A percentile compares a stretch with the other conserved stretches of the same genome.
Conservation (phyloP, 805 yeast species). For the Blastobotrys chiropterorum region DNA sequence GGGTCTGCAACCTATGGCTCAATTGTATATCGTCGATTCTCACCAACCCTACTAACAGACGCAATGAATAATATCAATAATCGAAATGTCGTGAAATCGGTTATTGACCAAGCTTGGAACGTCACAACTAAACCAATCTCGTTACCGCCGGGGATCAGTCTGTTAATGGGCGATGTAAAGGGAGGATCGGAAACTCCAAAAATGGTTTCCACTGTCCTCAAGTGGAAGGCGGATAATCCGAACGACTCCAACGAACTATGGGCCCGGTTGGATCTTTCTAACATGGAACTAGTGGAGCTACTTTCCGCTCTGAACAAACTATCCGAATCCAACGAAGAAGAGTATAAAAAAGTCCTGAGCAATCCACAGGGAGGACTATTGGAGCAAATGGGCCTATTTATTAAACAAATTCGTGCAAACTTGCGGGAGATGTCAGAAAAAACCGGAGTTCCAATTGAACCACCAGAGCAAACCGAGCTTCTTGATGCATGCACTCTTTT, state of each 20-base stretch:
- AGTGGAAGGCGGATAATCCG: conserved; percentile 57
- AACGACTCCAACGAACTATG: conserved; percentile 49
- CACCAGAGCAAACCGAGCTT: conserved; percentile 63
- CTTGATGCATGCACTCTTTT: conserved; percentile 52
- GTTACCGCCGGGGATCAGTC: conserved; percentile 60
- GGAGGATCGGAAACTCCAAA: conserved; percentile 95
- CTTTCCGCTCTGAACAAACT: conserved; percentile 38
- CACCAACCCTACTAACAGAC: conserved; percentile 40
- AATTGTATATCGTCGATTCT: conserved; percentile 71
- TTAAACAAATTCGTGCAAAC: conserved; percentile 43
- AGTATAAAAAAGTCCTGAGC: neutral
- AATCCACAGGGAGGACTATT: neutral
- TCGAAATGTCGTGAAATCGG: conserved; percentile 33
- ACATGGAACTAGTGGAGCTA: conserved; percentile 47
- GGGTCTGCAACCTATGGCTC: conserved; percentile 95
- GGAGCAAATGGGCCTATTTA: neutral
- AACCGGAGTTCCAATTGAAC: conserved; percentile 87
- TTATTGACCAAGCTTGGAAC: conserved; percentile 45
- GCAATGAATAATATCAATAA: conserved; percentile 32
- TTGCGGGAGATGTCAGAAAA: conserved; percentile 55
- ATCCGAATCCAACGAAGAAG: conserved; percentile 14
- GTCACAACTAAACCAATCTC: conserved; percentile 35
- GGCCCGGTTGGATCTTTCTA: conserved; percentile 49
- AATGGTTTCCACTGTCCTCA: conserved; percentile 66
- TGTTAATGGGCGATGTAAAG: conserved; percentile 88